Evolutionary conservation across 1,284 basidiomycete species (phyloP).

Genomic region (Trichosporon asahii): DNA sequence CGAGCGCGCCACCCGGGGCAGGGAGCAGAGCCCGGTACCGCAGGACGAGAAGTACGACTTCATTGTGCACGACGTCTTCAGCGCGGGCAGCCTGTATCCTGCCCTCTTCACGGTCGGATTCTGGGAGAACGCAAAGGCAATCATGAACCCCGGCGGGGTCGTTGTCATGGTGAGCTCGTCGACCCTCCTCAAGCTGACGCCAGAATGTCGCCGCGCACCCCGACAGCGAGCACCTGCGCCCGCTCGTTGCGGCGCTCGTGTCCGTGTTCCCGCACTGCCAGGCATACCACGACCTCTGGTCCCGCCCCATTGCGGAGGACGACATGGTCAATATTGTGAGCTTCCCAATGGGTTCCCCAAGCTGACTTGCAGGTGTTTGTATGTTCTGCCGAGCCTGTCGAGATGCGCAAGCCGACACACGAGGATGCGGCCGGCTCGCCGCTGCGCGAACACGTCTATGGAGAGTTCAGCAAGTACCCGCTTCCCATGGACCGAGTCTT

Average conservation of each 20-base stretch:
- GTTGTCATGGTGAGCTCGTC: constrained; percentile 65
- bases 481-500: constrained; percentile 34
- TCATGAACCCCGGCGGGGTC: constrained; percentile 69
- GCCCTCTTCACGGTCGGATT: constrained; percentile 78
- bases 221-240: constrained; percentile 61
- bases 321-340: constrained; percentile 73
- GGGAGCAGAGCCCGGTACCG: neutral
- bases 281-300: constrained; percentile 65
- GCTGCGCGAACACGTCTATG: constrained; percentile 37
- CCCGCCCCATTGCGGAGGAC: constrained; percentile 54
- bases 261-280: constrained; percentile 70
- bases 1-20: neutral
- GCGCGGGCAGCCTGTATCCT: constrained; percentile 76
- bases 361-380: constrained; percentile 16
- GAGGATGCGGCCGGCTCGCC: constrained; percentile 39
- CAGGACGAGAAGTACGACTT: constrained; percentile 60
- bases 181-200: constrained; percentile 8
- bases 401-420: constrained; percentile 60
- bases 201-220: constrained; percentile 72
- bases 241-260: constrained; percentile 67
- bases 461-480: constrained; percentile 35
- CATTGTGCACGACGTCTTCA: constrained; percentile 86
- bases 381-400: constrained; percentile 53
- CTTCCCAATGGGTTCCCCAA: constrained; percentile 55
- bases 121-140: constrained; percentile 65